Percentiles rank a stretch among this genome's conserved stretches.
These are phyloP conservation scores for Trichoderma sp. DNA, from an alignment of 2,329 filamentous ascomycete species.

Conservation along the genomic window DNA sequence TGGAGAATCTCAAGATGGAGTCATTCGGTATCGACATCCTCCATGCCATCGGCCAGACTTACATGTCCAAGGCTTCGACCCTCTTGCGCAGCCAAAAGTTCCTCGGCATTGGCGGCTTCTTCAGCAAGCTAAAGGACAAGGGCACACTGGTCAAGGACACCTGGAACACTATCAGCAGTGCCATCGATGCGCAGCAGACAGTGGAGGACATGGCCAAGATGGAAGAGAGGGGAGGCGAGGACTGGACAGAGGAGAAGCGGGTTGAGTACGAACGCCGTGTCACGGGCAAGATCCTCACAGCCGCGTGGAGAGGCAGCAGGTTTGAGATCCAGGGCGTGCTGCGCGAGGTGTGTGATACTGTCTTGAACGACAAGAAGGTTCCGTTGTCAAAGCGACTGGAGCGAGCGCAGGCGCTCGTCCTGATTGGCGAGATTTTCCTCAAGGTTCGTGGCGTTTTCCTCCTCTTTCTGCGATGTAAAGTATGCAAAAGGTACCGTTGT, in stretches of 20 bases:
- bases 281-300: constrained; percentile 95
- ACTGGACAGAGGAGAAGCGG: constrained; percentile 98
- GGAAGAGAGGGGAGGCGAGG: constrained; percentile 90
- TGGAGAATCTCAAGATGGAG: constrained; percentile 99
- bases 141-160: constrained; percentile 96
- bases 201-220: constrained; percentile 99
- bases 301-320: constrained; percentile 93
- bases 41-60: constrained; percentile 90
- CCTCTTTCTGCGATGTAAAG: not conserved
- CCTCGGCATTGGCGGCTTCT: constrained; percentile 93
- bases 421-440: constrained; percentile 84
- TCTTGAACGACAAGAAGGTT: constrained; percentile 77
- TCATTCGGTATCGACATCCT: constrained; percentile 95
- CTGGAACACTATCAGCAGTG: constrained; percentile 94
- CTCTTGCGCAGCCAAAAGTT: constrained; percentile 96
- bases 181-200: constrained; percentile 94
- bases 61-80: constrained; percentile 80
- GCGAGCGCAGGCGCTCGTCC: constrained; percentile 81
- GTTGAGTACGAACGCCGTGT: constrained; percentile 93
- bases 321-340: constrained; percentile 97
- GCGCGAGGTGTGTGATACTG: constrained; percentile 86
- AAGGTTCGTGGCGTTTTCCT: constrained; percentile 57
- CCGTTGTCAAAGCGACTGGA: constrained; percentile 82
- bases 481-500: not conserved
- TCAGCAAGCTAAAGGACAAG: constrained; percentile 92